Percentiles rank a stretch among this genome's conserved stretches.
Evolutionary conservation across 768 basidiomycete species (phyloP).

Genomic region (Collybiopsis luxurians): DNA sequence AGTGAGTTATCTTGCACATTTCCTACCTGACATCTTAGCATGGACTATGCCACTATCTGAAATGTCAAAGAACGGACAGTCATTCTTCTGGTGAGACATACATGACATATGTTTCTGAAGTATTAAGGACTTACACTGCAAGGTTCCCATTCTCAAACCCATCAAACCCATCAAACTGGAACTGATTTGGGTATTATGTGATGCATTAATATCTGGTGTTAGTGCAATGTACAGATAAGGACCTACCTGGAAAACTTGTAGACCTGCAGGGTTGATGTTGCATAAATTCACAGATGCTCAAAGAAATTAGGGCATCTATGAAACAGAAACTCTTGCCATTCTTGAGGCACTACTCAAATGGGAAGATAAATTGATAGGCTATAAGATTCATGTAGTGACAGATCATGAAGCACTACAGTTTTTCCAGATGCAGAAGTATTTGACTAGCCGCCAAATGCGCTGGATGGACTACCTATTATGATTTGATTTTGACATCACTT

Average conservation of each 20-base stretch:
- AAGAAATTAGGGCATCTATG: constrained; percentile 16
- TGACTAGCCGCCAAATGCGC: too few species aligned
- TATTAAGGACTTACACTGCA: constrained; percentile 12
- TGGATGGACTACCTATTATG: too few species aligned
- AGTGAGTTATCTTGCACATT: constrained; percentile 25
- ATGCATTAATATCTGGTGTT: constrained; percentile 6
- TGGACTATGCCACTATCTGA: constrained; percentile 18
- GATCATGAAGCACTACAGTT: too few species aligned
- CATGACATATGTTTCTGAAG: constrained; percentile 15
- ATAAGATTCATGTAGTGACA: too few species aligned
- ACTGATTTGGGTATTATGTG: constrained; percentile 15
- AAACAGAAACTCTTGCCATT: constrained; percentile 14
- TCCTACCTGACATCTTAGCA: constrained; percentile 23
- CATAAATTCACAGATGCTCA: constrained; percentile 17
- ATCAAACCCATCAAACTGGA: not conserved
- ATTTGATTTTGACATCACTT: constrained; percentile 10
- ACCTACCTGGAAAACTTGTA: constrained; percentile 10
- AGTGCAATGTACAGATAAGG: constrained; percentile 15
- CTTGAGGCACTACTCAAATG: too few species aligned
- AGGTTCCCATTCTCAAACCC: constrained; percentile 3
- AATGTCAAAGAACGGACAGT: constrained; percentile 16
- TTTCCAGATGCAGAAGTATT: too few species aligned
- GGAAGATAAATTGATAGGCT: too few species aligned
- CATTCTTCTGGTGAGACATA: constrained; percentile 21
- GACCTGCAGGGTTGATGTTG: constrained; percentile 18